A percentile compares a stretch with the other conserved stretches of the same genome.
These are phyloP conservation scores for Alternaria longipes DNA, from an alignment of 2,329 filamentous ascomycete species.

Conservation along the genomic window DNA sequence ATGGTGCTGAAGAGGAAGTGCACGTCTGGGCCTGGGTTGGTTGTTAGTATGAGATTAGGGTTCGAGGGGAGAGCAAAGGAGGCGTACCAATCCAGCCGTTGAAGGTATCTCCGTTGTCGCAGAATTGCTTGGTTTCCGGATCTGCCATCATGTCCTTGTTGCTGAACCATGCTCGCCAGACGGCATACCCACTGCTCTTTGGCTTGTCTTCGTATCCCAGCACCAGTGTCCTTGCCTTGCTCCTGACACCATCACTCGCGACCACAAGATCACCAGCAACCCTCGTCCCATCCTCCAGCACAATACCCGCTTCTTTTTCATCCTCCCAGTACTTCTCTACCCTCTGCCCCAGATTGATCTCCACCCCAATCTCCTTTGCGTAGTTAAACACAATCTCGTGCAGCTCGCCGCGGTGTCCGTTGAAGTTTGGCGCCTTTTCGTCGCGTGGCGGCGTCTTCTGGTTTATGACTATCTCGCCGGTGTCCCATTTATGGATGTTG, in stretches of 20 bases:
- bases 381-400: conserved; percentile 68
- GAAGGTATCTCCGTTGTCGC: conserved; percentile 50
- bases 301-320: conserved; percentile 60
- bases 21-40: conserved; percentile 44
- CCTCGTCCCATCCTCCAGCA: conserved; percentile 59
- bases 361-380: conserved; percentile 63
- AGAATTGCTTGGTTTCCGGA: conserved; percentile 49
- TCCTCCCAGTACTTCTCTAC: conserved; percentile 66
- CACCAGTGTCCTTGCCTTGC: conserved; percentile 61
- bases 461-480: conserved; percentile 68
- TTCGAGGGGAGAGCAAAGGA: neutral
- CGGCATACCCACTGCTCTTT: conserved; percentile 64
- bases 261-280: conserved; percentile 61
- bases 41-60: neutral
- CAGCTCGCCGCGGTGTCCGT: conserved; percentile 69
- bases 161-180: conserved; percentile 59
- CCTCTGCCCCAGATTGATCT: conserved; percentile 63
- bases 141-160: conserved; percentile 52
- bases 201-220: conserved; percentile 63
- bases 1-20: conserved; percentile 52
- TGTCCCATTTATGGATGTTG: conserved; percentile 67
- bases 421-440: conserved; percentile 64
- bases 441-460: conserved; percentile 59
- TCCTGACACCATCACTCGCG: conserved; percentile 64
- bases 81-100: conserved; percentile 49